These are phyloP conservation scores for Hortaea werneckii DNA, from an alignment of 2,329 filamentous ascomycete genomes.

Conservation along the genomic window DNA sequence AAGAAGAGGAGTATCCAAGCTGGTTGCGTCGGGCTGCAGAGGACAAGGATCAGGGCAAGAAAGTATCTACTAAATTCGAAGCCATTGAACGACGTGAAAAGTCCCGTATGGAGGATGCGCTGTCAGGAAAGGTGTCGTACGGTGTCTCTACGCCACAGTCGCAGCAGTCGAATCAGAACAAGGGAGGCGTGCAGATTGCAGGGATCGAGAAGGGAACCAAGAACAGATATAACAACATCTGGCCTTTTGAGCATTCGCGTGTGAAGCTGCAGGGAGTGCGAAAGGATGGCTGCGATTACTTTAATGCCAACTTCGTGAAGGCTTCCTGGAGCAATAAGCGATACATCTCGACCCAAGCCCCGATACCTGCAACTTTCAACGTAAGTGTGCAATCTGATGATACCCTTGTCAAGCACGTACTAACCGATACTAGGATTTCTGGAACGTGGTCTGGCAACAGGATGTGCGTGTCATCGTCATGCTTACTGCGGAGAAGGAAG, in stretches of 20 bases:
- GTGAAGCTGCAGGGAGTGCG: constrained; percentile 65
- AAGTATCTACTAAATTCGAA: constrained; percentile 73
- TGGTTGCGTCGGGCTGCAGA: constrained; percentile 69
- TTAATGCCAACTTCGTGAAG: constrained; percentile 85
- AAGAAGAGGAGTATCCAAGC: constrained; percentile 47
- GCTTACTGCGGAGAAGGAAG: constrained; percentile 88
- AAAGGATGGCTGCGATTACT: constrained; percentile 71
- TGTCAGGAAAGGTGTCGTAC: constrained; percentile 51
- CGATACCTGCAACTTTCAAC: constrained; percentile 82
- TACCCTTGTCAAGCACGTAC: neutral
- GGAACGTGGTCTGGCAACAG: constrained; percentile 95
- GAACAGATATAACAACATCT: constrained; percentile 96
- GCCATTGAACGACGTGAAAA: constrained; percentile 77
- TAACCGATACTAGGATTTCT: constrained; percentile 63
- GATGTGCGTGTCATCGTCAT: constrained; percentile 92
- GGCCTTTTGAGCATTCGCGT: constrained; percentile 87
- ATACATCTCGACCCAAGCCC: constrained; percentile 93
- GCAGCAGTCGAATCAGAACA: constrained; percentile 19
- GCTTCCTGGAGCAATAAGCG: constrained; percentile 74
- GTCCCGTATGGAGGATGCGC: constrained; percentile 79
- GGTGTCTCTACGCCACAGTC: constrained; percentile 30
- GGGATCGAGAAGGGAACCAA: constrained; percentile 91
- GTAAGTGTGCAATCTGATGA: constrained; percentile 40
- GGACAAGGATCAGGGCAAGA: constrained; percentile 61
- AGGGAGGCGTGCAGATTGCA: constrained; percentile 56